A percentile compares a stretch with the other conserved stretches of the same genome.
Evolutionary conservation across 108 stramenopile species (phyloP).

Genomic region (Craspedostauros australis): DNA sequence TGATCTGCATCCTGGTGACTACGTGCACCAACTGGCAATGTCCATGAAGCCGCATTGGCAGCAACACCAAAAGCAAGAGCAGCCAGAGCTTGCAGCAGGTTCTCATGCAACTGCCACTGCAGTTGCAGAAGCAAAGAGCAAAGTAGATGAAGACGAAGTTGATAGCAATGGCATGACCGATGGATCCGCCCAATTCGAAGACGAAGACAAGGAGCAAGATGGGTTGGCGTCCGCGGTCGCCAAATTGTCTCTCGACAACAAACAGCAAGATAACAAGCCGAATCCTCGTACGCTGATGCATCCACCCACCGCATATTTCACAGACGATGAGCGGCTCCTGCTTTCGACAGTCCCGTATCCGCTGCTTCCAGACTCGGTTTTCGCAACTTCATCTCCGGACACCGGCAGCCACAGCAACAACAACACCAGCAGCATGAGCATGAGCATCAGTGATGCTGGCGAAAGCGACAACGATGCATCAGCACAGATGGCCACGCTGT

Average conservation of each 20-base stretch:
- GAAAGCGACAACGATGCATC: background rate
- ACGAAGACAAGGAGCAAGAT: background rate
- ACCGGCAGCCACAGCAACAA: too few relatives aligned
- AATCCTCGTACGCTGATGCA: conserved; percentile 5
- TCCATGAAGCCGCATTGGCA: conserved; percentile 66
- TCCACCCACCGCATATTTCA: conserved; percentile 11
- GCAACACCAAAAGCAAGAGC: background rate
- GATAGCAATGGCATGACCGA: too few relatives aligned
- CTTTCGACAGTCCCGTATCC: conserved; percentile 42
- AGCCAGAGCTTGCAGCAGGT: too few relatives aligned
- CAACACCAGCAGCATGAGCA: too few relatives aligned
- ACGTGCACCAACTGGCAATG: conserved; percentile 44
- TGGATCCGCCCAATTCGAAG: too few relatives aligned
- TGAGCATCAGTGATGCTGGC: too few relatives aligned
- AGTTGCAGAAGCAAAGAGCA: too few relatives aligned
- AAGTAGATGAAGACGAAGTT: too few relatives aligned
- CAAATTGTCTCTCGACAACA: conserved; percentile 2
- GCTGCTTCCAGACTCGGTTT: conserved; percentile 9
- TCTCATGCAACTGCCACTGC: too few relatives aligned
- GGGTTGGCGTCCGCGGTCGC: background rate
- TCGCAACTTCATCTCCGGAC: conserved; percentile 12
- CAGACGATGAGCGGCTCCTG: conserved; percentile 48
- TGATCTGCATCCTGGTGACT: too few relatives aligned
- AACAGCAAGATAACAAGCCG: conserved; percentile 15
- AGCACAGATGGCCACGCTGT: too few relatives aligned